Conservation (phyloP, 805 yeast species). For the Wickerhamomyces pijperi region DNA sequence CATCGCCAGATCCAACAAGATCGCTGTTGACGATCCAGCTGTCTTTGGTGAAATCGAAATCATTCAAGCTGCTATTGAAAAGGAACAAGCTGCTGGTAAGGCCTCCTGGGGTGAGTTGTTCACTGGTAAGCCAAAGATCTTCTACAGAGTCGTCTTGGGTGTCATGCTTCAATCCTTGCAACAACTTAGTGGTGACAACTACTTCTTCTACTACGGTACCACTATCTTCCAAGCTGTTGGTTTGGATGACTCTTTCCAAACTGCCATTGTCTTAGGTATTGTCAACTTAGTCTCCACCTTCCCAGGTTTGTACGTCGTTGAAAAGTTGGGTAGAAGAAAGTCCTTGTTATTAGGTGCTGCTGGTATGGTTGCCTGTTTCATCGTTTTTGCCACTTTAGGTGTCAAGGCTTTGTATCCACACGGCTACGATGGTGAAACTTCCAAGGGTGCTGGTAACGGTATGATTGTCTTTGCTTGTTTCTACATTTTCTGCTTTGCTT, state of each 20-base stretch:
- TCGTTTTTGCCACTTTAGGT: constrained; percentile 50
- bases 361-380: constrained; percentile 35
- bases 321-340: constrained; percentile 42
- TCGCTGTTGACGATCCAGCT: constrained; percentile 39
- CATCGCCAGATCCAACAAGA: constrained; percentile 48
- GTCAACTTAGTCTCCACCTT: constrained; percentile 50
- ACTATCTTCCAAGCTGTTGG: constrained; percentile 53
- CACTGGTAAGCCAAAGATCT: constrained; percentile 56
- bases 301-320: constrained; percentile 37
- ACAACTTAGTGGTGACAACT: constrained; percentile 59
- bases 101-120: constrained; percentile 59
- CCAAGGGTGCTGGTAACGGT: constrained; percentile 50
- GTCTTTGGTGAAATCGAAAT: constrained; percentile 46
- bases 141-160: constrained; percentile 37
- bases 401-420: constrained; percentile 31
- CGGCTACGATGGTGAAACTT: constrained; percentile 35
- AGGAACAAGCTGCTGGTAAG: constrained; percentile 48
- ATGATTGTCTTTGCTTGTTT: constrained; percentile 64
- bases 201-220: constrained; percentile 59
- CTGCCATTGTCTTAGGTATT: constrained; percentile 47
- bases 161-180: constrained; percentile 48
- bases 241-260: constrained; percentile 43
- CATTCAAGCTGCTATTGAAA: constrained; percentile 49
- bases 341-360: constrained; percentile 37
- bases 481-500: constrained; percentile 61